Base-by-base conservation (phyloP, 106 monocot species). In the Posidonia australis region DNA sequence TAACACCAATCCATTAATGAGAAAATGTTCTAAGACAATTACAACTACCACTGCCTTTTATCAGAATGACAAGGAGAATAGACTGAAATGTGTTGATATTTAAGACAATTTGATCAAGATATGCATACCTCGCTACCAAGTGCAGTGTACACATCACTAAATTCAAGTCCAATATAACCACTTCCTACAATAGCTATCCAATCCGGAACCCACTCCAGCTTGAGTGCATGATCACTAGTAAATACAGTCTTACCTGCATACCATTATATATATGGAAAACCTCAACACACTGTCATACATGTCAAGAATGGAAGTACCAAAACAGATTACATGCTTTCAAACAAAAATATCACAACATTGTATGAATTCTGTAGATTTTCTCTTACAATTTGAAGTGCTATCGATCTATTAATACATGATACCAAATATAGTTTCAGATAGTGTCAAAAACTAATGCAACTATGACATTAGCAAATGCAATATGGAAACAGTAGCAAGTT, bases 161-260 rank as follows among this genome's bases (percentile, higher is more conserved):
- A 98, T 79, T 98, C 96, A 62, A 98, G 90, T 31, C 96, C 96
- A 81, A 98, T 98, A 75, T 98, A 98, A 60, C 96, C 90, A 81
- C 96, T 98, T 75, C 96, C 96, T 42, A 98, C 74, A 19, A 98
- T 90, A 70, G 84, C 90, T 70, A 98, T 84, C 96, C 96, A 98
- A 42, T 98, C 87, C 26, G 90, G 96, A 65, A 98, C 81, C 87
- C 90, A 90, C 67, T 98, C 90, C 67, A 98, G 66, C 76, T 90
- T 98, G 36, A 98, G 87, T 48, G 96, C 96, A 81, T 98, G 96
- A 72, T 98, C 96, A 80, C 96, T 98, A 19, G 96, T 98, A 77
- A 90, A 84, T 45, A 90, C 96, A 67, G 96, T 98, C 74, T 90
- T 90, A 54, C 96, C 96, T 98, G 73, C 60, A 82, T 21, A 12